Evolutionary conservation across 108 stramenopile species (phyloP), one percentile per base, ranked within the genome.

Genomic region (Cyclostephanos tholiformis): DNA sequence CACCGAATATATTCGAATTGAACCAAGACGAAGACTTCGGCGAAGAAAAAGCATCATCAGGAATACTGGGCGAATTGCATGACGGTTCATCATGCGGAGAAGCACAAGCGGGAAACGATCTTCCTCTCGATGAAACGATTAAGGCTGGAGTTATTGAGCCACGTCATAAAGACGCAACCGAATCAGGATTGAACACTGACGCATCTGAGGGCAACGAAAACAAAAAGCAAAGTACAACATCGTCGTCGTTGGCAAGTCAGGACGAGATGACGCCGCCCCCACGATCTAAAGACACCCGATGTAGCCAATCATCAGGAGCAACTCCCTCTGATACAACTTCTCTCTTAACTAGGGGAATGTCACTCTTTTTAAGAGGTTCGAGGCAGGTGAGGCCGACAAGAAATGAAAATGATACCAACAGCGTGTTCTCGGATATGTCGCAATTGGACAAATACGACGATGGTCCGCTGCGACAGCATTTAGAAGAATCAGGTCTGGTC

Each of bases 401-500:
- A 23, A 61, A 55, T 52, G 72, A 81, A 17, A 52, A 41, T 60
- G 74, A 81, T 49, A 49, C 69, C 32, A 66, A 36, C 38, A 81
- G 74, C 55, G 80, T 81, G 2, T 55, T 74, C 14, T 81, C 80
- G 14, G 79, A 80, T 20, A 60, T 73, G 0, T 52, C 72, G 38
- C 79, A 39, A 39, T 63, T 23, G 29, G 51, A 20, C 55, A 44
- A 27, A 30, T 20, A 55, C 26, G 44, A 72, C 25, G 74, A 81
- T 20, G 74, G 44, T 59, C 13, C 50, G 23, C 51, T 74, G 57
- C 61, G 35, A 59, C 35, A 14, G 25, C 80, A 81, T 44, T 27
- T 81, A 48, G 74, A 75, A 62, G 80, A 81, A 48, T 71, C 80
- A 4, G 80, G 80, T 19, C 65, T 81, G 38, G 25, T 81, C 3